phyloP scores from a whole-genome alignment of 1,139 yeast species.

The Nakaseomyces kungkrabaensis region DNA sequence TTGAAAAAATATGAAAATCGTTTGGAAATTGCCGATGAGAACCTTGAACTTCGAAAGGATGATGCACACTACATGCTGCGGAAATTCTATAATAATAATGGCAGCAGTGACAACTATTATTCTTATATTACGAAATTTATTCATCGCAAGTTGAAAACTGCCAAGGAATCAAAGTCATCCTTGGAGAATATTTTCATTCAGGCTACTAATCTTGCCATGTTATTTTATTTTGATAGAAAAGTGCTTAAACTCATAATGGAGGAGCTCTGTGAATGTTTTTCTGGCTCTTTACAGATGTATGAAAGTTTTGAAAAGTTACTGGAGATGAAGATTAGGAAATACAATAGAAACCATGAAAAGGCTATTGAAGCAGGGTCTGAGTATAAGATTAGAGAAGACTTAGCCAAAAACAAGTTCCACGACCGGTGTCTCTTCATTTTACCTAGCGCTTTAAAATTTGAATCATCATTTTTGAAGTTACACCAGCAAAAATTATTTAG shows the following conservation, averaged over 20 bases:
- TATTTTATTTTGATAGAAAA: not conserved
- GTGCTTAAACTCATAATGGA: not conserved
- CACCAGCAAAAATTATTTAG: slow-evolving; percentile 1
- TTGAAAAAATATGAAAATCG: not conserved
- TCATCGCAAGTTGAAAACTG: not conserved
- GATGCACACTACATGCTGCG: not conserved
- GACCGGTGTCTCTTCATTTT: not conserved
- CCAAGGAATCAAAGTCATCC: not conserved
- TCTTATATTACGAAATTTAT: not conserved
- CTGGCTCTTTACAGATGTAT: slow-evolving; percentile 1
- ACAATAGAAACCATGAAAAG: not conserved
- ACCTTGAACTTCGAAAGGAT: not conserved
- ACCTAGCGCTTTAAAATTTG: not conserved
- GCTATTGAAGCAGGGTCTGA: not conserved
- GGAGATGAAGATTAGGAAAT: not conserved
- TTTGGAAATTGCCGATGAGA: not conserved
- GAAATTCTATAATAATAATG: not conserved
- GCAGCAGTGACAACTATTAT: not conserved
- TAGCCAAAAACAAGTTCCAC: not conserved
- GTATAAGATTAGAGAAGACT: not conserved
- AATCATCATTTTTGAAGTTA: not conserved
- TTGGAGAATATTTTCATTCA: not conserved
- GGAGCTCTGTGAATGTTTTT: not conserved
- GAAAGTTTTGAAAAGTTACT: not conserved
- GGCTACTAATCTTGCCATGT: not conserved